phyloP scores from a whole-genome alignment of 306 rosid species.

The Carpinus fangiana region DNA sequence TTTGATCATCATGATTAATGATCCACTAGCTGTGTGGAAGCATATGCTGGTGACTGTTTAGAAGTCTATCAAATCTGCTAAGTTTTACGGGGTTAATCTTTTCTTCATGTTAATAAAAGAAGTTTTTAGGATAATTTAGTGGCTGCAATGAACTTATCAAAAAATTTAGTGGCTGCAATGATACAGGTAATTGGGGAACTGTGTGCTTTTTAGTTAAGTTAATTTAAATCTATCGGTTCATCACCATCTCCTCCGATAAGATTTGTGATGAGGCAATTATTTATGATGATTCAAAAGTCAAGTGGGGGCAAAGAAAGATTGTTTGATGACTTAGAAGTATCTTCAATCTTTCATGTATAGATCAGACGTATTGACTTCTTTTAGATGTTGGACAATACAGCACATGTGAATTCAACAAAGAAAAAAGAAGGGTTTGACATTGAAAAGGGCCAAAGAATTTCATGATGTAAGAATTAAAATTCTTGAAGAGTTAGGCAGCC shows the following conservation, averaged over 20 bases:
- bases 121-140: not conserved
- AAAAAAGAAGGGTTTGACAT: too few relatives aligned
- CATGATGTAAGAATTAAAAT: not conserved
- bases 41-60: not conserved
- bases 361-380: not conserved
- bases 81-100: not conserved
- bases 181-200: not conserved
- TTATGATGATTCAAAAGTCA: not conserved
- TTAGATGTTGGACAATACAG: not conserved
- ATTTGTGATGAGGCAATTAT: not conserved
- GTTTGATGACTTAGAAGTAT: not conserved
- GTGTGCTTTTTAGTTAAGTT: not conserved
- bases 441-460: not conserved
- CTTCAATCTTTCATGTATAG: not conserved
- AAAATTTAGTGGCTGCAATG: not conserved
- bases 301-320: too few relatives aligned
- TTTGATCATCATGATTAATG: not conserved
- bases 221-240: not conserved
- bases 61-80: not conserved
- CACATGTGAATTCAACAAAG: too few relatives aligned
- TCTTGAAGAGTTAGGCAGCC: not conserved
- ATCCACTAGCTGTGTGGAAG: not conserved
- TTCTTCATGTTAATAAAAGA: not conserved
- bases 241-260: not conserved
- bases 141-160: not conserved